These are phyloP conservation scores for Acmispon strigosus DNA, from an alignment of 306 rosid species.

Conservation along the genomic window DNA sequence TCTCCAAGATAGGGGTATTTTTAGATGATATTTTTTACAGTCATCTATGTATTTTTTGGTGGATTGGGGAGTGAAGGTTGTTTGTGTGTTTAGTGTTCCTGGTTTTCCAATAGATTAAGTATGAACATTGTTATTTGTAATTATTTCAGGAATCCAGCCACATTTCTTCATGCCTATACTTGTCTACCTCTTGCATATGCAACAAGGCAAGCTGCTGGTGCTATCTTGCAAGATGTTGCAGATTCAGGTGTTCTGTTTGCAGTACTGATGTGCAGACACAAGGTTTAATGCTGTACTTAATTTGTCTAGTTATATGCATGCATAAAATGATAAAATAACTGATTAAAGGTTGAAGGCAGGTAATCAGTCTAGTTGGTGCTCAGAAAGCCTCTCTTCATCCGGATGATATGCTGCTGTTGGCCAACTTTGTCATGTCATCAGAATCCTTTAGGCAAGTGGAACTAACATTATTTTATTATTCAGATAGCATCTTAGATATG, in stretches of 20 bases:
- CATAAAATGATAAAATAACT: constrained; percentile 21
- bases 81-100: background rate
- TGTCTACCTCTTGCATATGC: constrained; percentile 93
- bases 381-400: constrained; percentile 97
- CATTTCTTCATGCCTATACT: constrained; percentile 94
- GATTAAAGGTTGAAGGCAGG: constrained; percentile 56
- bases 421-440: constrained; percentile 83
- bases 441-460: constrained; percentile 87
- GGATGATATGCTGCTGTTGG: constrained; percentile 78
- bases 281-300: constrained; percentile 40
- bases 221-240: constrained; percentile 85
- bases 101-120: background rate
- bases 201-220: constrained; percentile 91
- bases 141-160: constrained; percentile 81
- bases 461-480: constrained; percentile 12
- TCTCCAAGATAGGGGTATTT: background rate
- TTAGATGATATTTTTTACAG: background rate
- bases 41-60: constrained; percentile 5
- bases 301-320: constrained; percentile 2
- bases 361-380: constrained; percentile 88
- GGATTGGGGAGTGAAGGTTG: background rate
- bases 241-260: constrained; percentile 95
- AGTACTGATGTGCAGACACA: constrained; percentile 88
- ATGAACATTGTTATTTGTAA: constrained; percentile 18
- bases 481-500: background rate